phyloP scores from a whole-genome alignment of 441 rosid genomes.

The Sinapis alba region DNA sequence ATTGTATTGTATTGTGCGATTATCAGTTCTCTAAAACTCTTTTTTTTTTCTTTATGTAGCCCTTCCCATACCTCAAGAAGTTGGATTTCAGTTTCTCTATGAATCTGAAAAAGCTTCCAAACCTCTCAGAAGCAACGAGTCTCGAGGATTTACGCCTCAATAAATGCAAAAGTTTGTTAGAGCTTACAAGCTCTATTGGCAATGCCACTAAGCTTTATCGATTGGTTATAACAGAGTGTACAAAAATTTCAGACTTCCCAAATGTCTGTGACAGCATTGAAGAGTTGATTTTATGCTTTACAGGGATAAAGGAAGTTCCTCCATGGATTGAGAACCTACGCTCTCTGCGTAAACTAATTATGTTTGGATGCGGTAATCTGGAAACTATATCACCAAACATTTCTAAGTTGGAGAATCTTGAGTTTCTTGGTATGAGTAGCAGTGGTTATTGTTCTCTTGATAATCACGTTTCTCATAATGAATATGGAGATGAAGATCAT shows the following conservation, averaged over 20 bases:
- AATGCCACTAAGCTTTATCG: background rate
- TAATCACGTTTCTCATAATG: too few relatives aligned
- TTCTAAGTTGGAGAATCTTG: slow-evolving; percentile 22
- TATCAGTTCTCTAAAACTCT: background rate
- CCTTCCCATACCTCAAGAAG: background rate
- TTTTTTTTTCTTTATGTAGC: background rate
- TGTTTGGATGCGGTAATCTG: background rate
- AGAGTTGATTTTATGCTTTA: background rate
- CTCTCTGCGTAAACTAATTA: background rate
- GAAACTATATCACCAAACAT: slow-evolving; percentile 1
- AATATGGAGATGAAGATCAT: too few relatives aligned
- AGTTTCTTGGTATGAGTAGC: slow-evolving; percentile 9
- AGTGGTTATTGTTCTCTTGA: too few relatives aligned
- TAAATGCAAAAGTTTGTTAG: background rate
- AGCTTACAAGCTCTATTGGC: background rate
- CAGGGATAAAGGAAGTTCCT: slow-evolving; percentile 20
- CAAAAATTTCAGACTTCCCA: slow-evolving; percentile 9
- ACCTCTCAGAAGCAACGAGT: background rate
- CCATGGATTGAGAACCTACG: background rate
- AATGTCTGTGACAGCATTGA: background rate
- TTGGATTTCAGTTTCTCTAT: background rate
- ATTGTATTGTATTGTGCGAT: background rate
- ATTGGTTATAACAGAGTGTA: background rate
- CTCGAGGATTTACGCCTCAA: background rate
- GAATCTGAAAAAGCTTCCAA: background rate